Base-by-base conservation (phyloP, 2,329 filamentous ascomycete species). In the Cadophora sp. region DNA sequence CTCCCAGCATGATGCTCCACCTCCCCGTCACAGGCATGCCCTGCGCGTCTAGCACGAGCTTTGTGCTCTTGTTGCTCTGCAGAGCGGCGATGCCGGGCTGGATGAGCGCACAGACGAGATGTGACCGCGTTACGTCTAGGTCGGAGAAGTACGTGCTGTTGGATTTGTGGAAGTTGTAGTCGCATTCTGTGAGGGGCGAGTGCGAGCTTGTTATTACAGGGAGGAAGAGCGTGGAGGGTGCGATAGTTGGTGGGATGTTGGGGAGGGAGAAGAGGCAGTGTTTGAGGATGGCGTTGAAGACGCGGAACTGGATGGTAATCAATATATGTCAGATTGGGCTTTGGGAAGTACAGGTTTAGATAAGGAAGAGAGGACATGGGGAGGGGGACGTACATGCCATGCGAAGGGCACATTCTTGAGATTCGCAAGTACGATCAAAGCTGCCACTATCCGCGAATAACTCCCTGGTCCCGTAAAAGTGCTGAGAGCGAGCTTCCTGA, bases 101-200 rank as follows among this genome's bases (percentile, higher is more conserved):
- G 64, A 91, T 82, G 2, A 94, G 81, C 72, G 89, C 87, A 60
- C 89, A 91, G 64, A 97, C 88, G 9, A 96, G 87, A 72, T 97
- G 92, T 0, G 92, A 92, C 66, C 96, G 91, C 48, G 91, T 89
- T 60, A 91, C 84, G 76, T 92, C 90, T 64, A 92, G 85, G 76
- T 92, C 90, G 55, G 85, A 82, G 77, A 92, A 92, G 79, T 92
- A 92, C 1, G 90, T 92, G 72, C 83, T 86, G 78, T 92, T 92
- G 55, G 86, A 89, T 75, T 92, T 92, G 81, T 92, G 90, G 65
- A 91, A 74, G 78, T 92, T 92, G 81, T 92, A 91, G 77, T 93
- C 91, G 73, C 83, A 89, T 79, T 93, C 91, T 67, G 85, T 80
- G 65, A 90, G 78, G 0, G 88, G 84, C 2, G 88, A 85, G 73